Evolutionary conservation across 1,284 basidiomycete species (phyloP), one percentile per base, ranked within the genome.

Genomic region (Apiotrichum porosum): DNA sequence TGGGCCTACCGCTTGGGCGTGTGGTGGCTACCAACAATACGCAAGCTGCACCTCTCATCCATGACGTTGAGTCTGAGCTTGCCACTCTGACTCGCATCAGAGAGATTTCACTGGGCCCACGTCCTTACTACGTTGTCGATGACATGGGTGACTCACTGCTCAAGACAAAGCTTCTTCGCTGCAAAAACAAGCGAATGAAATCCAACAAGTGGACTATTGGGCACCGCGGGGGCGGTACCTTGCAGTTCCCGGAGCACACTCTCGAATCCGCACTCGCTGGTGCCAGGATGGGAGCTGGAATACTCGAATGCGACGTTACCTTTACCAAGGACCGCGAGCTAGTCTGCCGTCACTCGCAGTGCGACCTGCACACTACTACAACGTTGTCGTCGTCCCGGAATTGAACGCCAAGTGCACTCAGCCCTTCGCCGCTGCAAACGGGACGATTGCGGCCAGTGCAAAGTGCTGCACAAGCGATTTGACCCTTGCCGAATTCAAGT

Each of bases 331-430:
- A 58, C 46, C 56, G 39, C 17, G 24, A 58, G 44, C 49, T 58
- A 33, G 50, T 58, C 1, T 58, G 56, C 43, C 52, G 56, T 15
- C 56, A 58, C 47, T 52, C 50, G 6, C 44, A 54, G 36, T 58
- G 56, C 40, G 56, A 58, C 44, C 46, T 58, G 32, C 56, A 58
- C 42, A 49, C 50, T 5, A 58, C 56, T n/a, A 54, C 49, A 56
- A 57, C 41, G 49, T 52, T 17, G 46, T 57, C 10, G 33, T 40
- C 36, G 52, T 46, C 37, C 49, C 54, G 33, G 49, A 48, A 17
- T 31, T 57, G 13, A 47, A 49, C 15, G 44, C 47, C 17, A 53
- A 54, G 42, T 56, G 54, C 37, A 47, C 49, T 14, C 26, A 36
- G 41, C 56, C 56, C 6, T 58, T 58, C 52, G 1, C 30, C 24